Percentiles rank a stretch among this genome's conserved stretches.
Conservation (phyloP, 768 basidiomycete genomes). For the Rhizopogon sp. region DNA sequence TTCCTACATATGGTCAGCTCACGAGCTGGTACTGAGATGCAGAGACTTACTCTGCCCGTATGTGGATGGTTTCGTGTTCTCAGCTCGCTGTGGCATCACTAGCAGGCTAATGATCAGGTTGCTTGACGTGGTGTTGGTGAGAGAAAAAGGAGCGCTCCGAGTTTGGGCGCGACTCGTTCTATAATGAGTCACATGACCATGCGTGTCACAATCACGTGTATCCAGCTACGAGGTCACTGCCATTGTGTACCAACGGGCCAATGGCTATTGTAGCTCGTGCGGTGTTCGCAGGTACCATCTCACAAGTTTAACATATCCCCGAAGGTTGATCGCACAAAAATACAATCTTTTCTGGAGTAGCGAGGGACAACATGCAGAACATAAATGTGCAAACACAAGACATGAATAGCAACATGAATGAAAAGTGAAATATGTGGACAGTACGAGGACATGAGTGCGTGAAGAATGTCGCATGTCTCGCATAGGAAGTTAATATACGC, state of each 20-base stretch:
- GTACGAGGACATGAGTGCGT: conserved; percentile 10
- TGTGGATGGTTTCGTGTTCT: conserved; percentile 7
- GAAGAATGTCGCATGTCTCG: conserved; percentile 24
- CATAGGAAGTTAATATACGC: conserved; percentile 15
- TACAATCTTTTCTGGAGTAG: conserved; percentile 27
- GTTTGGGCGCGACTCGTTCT: background rate
- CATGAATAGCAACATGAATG: conserved; percentile 20
- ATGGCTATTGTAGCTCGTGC: too few relatives aligned
- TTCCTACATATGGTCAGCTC: conserved; percentile 10
- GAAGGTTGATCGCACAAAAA: conserved; percentile 15
- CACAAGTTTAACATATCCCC: background rate
- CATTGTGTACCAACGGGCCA: too few relatives aligned
- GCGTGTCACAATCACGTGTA: background rate
- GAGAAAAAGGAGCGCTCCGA: background rate
- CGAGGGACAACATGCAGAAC: conserved; percentile 23
- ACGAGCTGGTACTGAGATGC: background rate
- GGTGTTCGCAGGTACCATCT: too few relatives aligned
- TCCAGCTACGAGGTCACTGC: too few relatives aligned
- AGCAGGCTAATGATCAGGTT: background rate
- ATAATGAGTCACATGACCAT: background rate
- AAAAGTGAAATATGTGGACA: conserved; percentile 5
- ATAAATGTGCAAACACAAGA: conserved; percentile 12
- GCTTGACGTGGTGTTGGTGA: background rate
- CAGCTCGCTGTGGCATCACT: conserved; percentile 15
- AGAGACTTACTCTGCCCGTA: conserved; percentile 18